Base-by-base conservation (phyloP, 768 basidiomycete species). In the Hortiboletus flavorubellus region DNA sequence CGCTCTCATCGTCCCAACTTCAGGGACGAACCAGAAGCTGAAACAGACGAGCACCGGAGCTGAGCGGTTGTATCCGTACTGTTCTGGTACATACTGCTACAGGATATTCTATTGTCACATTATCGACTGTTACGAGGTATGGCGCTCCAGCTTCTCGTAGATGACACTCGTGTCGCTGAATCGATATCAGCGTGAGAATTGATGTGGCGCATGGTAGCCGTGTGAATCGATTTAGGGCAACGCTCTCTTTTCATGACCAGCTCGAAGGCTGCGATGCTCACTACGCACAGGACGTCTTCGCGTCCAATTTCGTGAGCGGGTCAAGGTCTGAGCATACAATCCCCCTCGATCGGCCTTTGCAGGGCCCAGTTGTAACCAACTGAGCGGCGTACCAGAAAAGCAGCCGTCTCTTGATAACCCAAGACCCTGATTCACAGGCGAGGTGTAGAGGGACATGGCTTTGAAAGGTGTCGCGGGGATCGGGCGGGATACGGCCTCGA, bases 281-380 rank as follows among this genome's bases (percentile, higher is more conserved):
- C 73, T 59, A 73, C 84, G 65, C 61, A 82, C 80, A 76, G 76
- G 77, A 75, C 54, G 62, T 11, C 55, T 54, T 37, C 15, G 18
- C 58, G 54, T 72, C 66, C 64, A 58, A 56, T 53, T 59, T 85
- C 71, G 78, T 83, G 83, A 87, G 84, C 85, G 84, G 87, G 86
- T 80, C 77, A 88, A 88, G 85, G 86, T 87, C 85, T 85, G 86
- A 87, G 85, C 71, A 80, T 82, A 65, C 55, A 81, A 73, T 81
- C 82, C 81, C 78, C 79, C 78, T 77, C 53, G 80, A 82, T 78
- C 62, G 83, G 73, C 79, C 75, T 81, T 82, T 77, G 82, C 80
- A 61, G 86, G 76, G 79, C 71, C 82, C 74, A 73, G 78, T 72
- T 73, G 71, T 79, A 79, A 85, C 64, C 67, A 63, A 73, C 76